Evolutionary conservation across 176 grass and related monocot genomes (phyloP), one percentile per base, ranked within the genome.

Genomic region (Hordeum marinum): DNA sequence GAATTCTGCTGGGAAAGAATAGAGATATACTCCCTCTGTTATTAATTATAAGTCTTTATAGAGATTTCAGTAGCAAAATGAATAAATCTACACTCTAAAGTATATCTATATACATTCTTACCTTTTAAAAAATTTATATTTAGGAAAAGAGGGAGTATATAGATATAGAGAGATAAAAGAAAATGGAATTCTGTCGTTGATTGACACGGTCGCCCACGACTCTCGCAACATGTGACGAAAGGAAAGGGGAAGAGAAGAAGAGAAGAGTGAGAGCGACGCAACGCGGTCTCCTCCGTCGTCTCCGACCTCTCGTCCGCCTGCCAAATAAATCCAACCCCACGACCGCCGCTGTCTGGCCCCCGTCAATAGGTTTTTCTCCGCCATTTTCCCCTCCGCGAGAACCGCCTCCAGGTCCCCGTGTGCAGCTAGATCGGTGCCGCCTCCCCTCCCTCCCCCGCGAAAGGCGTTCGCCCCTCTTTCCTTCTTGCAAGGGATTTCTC

Each of bases 361-460:
- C 43, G 21, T 68, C 55, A 39, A 65, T 72, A 37, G 62, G 21
- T 60, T 63, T 32, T 40, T 54, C 18, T 10, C 31, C 54, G 24
- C 57, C 17, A 60, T 41, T 18, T 23, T 9, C 34, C 27, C 40
- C 48, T 52, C 48, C 48, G 15, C 48, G 48, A 52, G 15, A 52
- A 52, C 71, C 63, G 32, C 73, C 78, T 59, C 68, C 76, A 67
- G 77, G 70, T 62, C 10, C 46, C 48, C 82, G 55, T 50, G 66
- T 42, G 75, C 12, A 50, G 37, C 78, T 77, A 82, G 88, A 90
- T 90, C 78, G 83, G 83, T 55, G 72, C 72, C 71, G 78, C 71
- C 71, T 81, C 10, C 72, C 52, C 18, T 34, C 32, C 26, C 37
- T 80, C 18, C 23, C 43, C 43, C 27, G 29, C 11, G 3, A 15